phyloP scores from a whole-genome alignment of 1,139 yeast genomes.

The Nadsonia commutata region DNA sequence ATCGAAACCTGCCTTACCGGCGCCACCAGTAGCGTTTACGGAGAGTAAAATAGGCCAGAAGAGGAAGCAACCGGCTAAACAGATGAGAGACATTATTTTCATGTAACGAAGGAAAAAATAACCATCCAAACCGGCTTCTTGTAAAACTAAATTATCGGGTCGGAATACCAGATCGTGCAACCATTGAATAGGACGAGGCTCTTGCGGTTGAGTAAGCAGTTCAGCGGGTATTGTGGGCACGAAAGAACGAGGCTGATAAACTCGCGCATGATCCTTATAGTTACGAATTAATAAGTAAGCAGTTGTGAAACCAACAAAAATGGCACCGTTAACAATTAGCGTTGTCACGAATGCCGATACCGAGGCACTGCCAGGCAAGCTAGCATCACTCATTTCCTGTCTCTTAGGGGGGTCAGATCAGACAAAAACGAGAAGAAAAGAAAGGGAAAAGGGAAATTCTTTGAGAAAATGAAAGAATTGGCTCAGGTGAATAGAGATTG shows the following conservation, averaged over 20 bases:
- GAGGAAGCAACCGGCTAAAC: constrained; percentile 47
- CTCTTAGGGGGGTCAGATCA: too few species aligned
- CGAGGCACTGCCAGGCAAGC: constrained; percentile 11
- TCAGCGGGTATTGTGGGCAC: constrained; percentile 31
- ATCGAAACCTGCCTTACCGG: constrained; percentile 50
- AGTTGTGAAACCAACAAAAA: constrained; percentile 41
- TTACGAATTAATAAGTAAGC: constrained; percentile 55
- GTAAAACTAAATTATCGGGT: constrained; percentile 55
- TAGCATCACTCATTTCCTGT: too few species aligned
- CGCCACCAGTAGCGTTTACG: constrained; percentile 73
- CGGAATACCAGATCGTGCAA: constrained; percentile 25
- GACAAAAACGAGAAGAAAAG: too few species aligned
- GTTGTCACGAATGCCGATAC: constrained; percentile 33
- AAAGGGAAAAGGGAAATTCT: too few species aligned
- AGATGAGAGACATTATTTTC: constrained; percentile 43
- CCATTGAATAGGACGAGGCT: constrained; percentile 23
- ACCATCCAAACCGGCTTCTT: constrained; percentile 78
- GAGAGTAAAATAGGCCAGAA: constrained; percentile 74
- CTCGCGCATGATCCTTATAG: constrained; percentile 36
- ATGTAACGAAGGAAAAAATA: constrained; percentile 73
- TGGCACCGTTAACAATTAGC: constrained; percentile 38
- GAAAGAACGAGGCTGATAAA: constrained; percentile 74
- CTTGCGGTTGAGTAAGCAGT: constrained; percentile 22
- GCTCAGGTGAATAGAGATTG: too few species aligned
- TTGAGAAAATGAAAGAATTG: too few species aligned